These are phyloP conservation scores for Carpinus fangiana DNA, from an alignment of 306 rosid species.

Conservation along the genomic window DNA sequence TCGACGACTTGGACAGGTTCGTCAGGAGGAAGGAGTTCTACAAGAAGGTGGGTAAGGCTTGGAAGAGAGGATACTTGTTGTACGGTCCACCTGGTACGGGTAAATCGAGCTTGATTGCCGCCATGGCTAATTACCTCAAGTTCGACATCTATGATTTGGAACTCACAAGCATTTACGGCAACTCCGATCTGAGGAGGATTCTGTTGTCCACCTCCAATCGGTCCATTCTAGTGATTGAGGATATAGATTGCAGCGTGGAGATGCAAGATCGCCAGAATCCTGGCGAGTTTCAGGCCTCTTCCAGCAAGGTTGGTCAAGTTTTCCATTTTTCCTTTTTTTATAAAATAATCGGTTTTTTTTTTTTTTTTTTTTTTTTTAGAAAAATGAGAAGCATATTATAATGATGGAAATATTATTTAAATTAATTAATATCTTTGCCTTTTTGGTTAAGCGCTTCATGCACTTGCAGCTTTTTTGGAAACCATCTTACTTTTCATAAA, in stretches of 20 bases:
- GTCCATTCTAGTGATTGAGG: neutral
- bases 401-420: too few relatives aligned
- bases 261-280: neutral
- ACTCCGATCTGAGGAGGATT: neutral
- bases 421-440: too few relatives aligned
- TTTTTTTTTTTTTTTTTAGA: too few relatives aligned
- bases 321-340: too few relatives aligned
- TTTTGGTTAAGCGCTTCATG: too few relatives aligned
- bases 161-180: neutral
- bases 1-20: neutral
- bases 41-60: neutral
- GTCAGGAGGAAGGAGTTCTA: neutral
- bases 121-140: conserved; percentile 18
- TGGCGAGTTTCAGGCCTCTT: too few relatives aligned
- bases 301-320: too few relatives aligned
- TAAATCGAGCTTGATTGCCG: conserved; percentile 9
- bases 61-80: neutral
- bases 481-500: too few relatives aligned
- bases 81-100: conserved; percentile 13
- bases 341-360: too few relatives aligned
- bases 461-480: too few relatives aligned
- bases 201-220: neutral
- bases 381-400: too few relatives aligned
- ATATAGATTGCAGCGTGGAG: neutral
- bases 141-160: conserved; percentile 15